These are phyloP conservation scores for Purshia tridentata DNA, from an alignment of 306 rosid species.

Conservation along the genomic window DNA sequence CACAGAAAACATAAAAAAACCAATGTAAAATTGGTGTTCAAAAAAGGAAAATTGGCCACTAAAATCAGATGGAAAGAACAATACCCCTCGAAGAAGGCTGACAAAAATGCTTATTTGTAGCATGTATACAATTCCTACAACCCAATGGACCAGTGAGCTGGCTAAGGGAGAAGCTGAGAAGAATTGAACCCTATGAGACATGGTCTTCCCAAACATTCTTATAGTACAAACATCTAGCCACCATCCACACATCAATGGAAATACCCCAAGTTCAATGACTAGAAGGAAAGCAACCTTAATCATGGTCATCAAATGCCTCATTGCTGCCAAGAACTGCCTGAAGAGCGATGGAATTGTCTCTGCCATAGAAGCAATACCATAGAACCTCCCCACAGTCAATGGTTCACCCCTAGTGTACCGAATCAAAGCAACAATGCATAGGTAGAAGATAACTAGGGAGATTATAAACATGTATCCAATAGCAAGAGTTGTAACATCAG, in stretches of 20 bases:
- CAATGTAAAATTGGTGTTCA: conserved; percentile 5
- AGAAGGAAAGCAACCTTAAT: conserved; percentile 98
- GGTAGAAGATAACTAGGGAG: conserved; percentile 76
- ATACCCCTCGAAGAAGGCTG: conserved; percentile 99
- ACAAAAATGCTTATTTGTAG: conserved; percentile 96
- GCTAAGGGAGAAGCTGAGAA: conserved; percentile 93
- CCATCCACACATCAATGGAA: conserved; percentile 99
- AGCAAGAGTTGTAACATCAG: conserved; percentile 94
- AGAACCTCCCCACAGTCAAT: conserved; percentile 76
- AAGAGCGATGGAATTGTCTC: conserved; percentile 95
- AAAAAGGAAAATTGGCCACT: conserved; percentile 7
- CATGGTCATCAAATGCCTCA: conserved; percentile 99
- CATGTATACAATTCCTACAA: conserved; percentile 97
- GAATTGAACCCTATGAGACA: conserved; percentile 94
- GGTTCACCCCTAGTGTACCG: conserved; percentile 94
- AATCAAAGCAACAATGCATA: conserved; percentile 74
- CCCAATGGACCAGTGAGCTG: conserved; percentile 98
- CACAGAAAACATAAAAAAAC: conserved; percentile 22
- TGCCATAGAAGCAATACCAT: conserved; percentile 86
- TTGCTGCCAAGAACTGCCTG: conserved; percentile 96
- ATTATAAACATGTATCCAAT: conserved; percentile 81
- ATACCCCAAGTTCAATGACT: conserved; percentile 97
- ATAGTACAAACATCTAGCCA: conserved; percentile 98
- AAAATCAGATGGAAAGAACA: conserved; percentile 16
- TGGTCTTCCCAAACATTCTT: conserved; percentile 95